Base-by-base conservation (phyloP, 768 basidiomycete species). In the Rhodosporidiobolus odoratus region DNA sequence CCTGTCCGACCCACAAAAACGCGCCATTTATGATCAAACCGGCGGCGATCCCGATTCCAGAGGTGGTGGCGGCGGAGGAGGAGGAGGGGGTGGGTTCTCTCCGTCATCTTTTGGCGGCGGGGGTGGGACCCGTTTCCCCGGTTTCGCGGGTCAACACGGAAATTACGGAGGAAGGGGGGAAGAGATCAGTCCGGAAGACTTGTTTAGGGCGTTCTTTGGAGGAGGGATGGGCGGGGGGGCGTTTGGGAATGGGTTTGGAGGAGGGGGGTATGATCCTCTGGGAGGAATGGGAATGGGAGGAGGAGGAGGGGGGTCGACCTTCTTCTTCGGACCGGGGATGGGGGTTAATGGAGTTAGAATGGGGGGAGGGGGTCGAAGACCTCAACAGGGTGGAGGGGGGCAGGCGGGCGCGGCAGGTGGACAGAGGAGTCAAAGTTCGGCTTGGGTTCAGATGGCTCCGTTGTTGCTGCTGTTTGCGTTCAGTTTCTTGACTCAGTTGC, bases 161-260 rank as follows among this genome's bases (percentile, higher is more conserved):
- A 21, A 21, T 30, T 8, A 38, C 12, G 54, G 64, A 17, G 69
- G 59, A 16, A 62, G 84, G 16, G 67, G 35, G 23, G 86, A 87
- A 62, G 95, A 97, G 80, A 82, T 98, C 76, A 92, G 89, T 65
- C 93, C 95, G 8, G 95, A 97, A 80, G 95, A 97, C 70, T 78
- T 98, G 65, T 97, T 98, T 83, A 93, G 96, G 77, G 92, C 93
- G 89, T 96, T 98, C 85, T 98, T 98, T 79, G 83, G 65, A 3
- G 83, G 89, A 34, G 84, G 83, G 27, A 83, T 84, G 2, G 84
- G 83, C 63, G 74, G 50, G 4, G 47, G 56, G n/a, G 56, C 35
- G 45, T 58, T 58, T 32, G 59, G 58, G 32, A 56, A 41, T n/a
- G n/a, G n/a, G n/a, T n/a, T n/a, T n/a, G n/a, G 66, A 54, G 66